A percentile compares a stretch with the other conserved stretches of the same genome.
Conservation (phyloP, 208 protist species). For the Trypanosoma cruzi region DNA sequence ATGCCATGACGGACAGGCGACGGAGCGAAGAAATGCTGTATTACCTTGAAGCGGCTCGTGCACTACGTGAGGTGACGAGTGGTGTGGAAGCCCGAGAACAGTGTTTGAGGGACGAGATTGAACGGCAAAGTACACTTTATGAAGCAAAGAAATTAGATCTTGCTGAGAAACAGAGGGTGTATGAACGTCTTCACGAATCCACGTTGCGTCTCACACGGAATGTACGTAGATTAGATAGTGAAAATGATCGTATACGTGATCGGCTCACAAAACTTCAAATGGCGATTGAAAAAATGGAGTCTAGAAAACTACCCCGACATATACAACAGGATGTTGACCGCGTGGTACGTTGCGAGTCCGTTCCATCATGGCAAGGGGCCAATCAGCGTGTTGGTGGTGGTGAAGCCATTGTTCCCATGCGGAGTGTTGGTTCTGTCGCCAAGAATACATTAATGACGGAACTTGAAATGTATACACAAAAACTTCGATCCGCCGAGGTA, state of each 20-base stretch:
- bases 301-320: background rate
- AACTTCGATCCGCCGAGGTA: constrained; percentile 16
- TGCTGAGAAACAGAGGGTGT: constrained; percentile 8
- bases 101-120: constrained; percentile 17
- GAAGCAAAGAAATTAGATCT: constrained; percentile 16
- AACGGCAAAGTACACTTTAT: background rate
- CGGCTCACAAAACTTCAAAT: constrained; percentile 3
- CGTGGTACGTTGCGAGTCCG: too few species aligned
- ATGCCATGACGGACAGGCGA: background rate
- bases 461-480: constrained; percentile 11
- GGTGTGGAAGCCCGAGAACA: constrained; percentile 7
- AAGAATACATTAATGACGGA: constrained; percentile 5
- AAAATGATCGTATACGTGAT: constrained; percentile 27
- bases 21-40: constrained; percentile 10
- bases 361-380: too few species aligned
- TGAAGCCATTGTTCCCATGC: background rate
- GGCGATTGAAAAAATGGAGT: constrained; percentile 4
- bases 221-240: constrained; percentile 23
- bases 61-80: constrained; percentile 9
- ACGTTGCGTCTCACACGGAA: constrained; percentile 19
- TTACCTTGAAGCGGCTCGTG: constrained; percentile 15
- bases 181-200: constrained; percentile 8
- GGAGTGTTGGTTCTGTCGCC: background rate
- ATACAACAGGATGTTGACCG: background rate
- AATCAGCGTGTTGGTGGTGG: background rate